Evolutionary conservation across 148 eudicot genomes (phyloP).

Genomic region (Camellia lanceoleosa): DNA sequence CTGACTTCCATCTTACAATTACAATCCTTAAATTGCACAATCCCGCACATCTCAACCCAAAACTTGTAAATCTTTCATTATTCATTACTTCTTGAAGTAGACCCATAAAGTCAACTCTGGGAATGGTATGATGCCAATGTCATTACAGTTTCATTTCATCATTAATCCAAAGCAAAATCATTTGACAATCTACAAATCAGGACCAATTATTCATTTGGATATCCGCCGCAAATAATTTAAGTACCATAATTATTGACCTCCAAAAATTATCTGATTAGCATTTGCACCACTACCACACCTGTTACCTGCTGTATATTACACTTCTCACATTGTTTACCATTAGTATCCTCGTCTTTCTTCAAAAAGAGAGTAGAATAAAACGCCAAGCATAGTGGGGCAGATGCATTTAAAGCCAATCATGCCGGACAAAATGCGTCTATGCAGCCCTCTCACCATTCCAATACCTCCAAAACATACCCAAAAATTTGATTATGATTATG

Average conservation of each 20-base stretch:
- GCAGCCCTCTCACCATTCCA: neutral
- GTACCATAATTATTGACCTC: neutral
- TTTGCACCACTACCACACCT: neutral
- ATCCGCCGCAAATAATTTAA: neutral
- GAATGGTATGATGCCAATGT: neutral
- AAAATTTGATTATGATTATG: neutral
- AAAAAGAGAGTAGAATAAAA: neutral
- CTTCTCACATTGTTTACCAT: neutral
- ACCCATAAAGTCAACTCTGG: neutral
- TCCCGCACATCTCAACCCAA: neutral
- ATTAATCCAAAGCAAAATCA: neutral
- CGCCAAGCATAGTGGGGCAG: neutral
- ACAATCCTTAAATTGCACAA: neutral
- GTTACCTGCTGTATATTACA: neutral
- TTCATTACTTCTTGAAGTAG: neutral
- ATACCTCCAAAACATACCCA: neutral
- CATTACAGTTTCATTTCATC: neutral
- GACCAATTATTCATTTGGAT: neutral
- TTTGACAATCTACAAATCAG: neutral
- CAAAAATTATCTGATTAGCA: neutral
- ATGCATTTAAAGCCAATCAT: conserved; percentile 7
- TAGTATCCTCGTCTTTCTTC: neutral
- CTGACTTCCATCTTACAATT: neutral
- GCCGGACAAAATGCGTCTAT: neutral
- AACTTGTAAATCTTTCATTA: neutral